Base-by-base conservation (phyloP, 164 flowering plant species). In the Piper longum region DNA sequence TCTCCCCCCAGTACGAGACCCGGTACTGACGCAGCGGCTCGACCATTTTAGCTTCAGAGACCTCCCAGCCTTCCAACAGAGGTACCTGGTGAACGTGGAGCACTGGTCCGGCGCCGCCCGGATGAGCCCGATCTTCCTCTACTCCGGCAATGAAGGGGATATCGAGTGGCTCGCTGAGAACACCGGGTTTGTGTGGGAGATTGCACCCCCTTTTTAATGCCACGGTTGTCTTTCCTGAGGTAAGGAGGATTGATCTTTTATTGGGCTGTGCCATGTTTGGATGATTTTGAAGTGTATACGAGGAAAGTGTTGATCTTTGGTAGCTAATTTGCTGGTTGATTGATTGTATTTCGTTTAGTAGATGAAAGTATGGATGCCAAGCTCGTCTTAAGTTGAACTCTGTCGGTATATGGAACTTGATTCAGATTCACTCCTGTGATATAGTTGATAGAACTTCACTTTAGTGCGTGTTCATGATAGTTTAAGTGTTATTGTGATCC, bases 161-260 rank as follows among this genome's bases (percentile, higher is more conserved):
- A 89, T 89, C 72, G 96, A 81, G 56, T 89, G 98, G 96, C 87
- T 92, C 69, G 95, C 96, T 3, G 76, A 63, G 12, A 87, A 86
- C 67, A 80, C 95, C 14, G 98, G 98, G 17, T 87, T 92, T 57
- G 77, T 92, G 41, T 92, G 98, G 98, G 98, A 91, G n/a, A 75
- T 87, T 45, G 96, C 96, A n/a, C 2, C 90, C 95, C 57, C 79
- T 65, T 0, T 91, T 91, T 68, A 84, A 85, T 2, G 98, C 98
- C 64, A 73, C 87, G 85, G 77, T 91, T 52, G 54, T 91, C 60
- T 91, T 89, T 69, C 87, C 92, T 1, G 98, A 91, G 70, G 98
- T 87, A 64, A 71, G 66, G 18, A 14, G 52, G 14, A 4, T 48
- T 3, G 14, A 1, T 14, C 11, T 8, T 48, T 48, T 48, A 1